These are phyloP conservation scores for Angomonas deanei DNA, from an alignment of 208 protist genomes.

Conservation along the genomic window DNA sequence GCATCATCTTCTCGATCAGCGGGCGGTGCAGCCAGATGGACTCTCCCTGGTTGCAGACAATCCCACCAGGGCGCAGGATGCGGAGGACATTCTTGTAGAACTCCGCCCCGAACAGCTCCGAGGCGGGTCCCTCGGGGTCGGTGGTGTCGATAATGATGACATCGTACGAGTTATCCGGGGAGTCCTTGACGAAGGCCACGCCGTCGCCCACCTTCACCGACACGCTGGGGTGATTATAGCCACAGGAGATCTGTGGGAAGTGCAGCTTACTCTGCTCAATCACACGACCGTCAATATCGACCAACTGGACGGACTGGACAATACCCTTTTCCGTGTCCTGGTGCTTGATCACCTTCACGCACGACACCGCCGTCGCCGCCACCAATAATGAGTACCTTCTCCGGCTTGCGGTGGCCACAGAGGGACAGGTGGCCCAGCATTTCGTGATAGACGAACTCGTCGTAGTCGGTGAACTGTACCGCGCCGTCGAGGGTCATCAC, in stretches of 20 bases:
- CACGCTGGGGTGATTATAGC: slow-evolving; percentile 69
- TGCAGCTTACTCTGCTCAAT: slow-evolving; percentile 80
- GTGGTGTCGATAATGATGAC: slow-evolving; percentile 95
- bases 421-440: slow-evolving; percentile 96
- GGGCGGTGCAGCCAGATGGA: slow-evolving; percentile 90
- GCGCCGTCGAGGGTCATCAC: slow-evolving; percentile 96
- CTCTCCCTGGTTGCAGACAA: slow-evolving; percentile 89
- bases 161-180: slow-evolving; percentile 82
- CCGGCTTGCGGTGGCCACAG: slow-evolving; percentile 83
- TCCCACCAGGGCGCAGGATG: slow-evolving; percentile 75
- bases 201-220: slow-evolving; percentile 79
- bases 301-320: slow-evolving; percentile 91
- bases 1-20: slow-evolving; percentile 87
- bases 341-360: slow-evolving; percentile 95
- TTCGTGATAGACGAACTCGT: slow-evolving; percentile 98
- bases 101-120: slow-evolving; percentile 75
- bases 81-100: slow-evolving; percentile 83
- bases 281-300: slow-evolving; percentile 95
- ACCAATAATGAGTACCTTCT: slow-evolving; percentile 96
- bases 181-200: slow-evolving; percentile 71
- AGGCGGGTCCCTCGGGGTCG: slow-evolving; percentile 89
- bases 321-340: slow-evolving; percentile 19
- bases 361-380: slow-evolving; percentile 97
- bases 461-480: slow-evolving; percentile 95
- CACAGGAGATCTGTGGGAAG: slow-evolving; percentile 80